Evolutionary conservation across 2,329 filamentous ascomycete species (phyloP).

Genomic region (Fonsecaea erecta): DNA sequence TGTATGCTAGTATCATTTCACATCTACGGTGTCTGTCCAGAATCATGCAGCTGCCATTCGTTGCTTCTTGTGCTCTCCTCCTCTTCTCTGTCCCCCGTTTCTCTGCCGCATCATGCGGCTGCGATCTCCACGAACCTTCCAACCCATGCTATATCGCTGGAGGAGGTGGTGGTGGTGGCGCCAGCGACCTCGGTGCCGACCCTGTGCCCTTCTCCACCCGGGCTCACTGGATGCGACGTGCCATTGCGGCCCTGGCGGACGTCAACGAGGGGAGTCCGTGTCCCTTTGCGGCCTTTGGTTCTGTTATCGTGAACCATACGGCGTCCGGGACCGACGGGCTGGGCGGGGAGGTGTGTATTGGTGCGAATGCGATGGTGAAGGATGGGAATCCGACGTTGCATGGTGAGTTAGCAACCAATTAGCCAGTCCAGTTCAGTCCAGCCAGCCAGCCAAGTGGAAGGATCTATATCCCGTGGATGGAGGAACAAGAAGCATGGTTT

Average conservation of each 20-base stretch:
- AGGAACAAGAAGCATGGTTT: too few species aligned
- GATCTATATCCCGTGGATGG: too few species aligned
- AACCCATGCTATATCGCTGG: background rate
- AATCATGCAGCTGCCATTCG: background rate
- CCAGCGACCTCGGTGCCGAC: background rate
- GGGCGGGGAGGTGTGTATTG: slow-evolving; percentile 53
- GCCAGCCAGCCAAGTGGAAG: too few species aligned
- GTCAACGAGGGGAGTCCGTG: slow-evolving; percentile 51
- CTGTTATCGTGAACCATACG: slow-evolving; percentile 62
- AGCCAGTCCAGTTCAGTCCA: background rate
- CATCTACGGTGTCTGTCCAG: background rate
- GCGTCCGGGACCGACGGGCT: slow-evolving; percentile 4
- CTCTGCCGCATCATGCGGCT: background rate
- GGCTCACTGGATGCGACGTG: slow-evolving; percentile 59
- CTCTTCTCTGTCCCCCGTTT: background rate
- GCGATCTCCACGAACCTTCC: background rate
- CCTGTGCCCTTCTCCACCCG: slow-evolving; percentile 47
- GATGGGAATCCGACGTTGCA: slow-evolving; percentile 60
- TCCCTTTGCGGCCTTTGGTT: slow-evolving; percentile 59
- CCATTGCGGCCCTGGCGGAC: slow-evolving; percentile 50
- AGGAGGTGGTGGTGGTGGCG: background rate
- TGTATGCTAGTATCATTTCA: background rate
- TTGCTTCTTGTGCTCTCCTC: background rate
- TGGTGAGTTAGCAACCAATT: slow-evolving; percentile 45
- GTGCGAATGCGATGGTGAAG: slow-evolving; percentile 52